Conservation (phyloP, 2,329 filamentous ascomycete genomes). For the Claviceps arundinis region DNA sequence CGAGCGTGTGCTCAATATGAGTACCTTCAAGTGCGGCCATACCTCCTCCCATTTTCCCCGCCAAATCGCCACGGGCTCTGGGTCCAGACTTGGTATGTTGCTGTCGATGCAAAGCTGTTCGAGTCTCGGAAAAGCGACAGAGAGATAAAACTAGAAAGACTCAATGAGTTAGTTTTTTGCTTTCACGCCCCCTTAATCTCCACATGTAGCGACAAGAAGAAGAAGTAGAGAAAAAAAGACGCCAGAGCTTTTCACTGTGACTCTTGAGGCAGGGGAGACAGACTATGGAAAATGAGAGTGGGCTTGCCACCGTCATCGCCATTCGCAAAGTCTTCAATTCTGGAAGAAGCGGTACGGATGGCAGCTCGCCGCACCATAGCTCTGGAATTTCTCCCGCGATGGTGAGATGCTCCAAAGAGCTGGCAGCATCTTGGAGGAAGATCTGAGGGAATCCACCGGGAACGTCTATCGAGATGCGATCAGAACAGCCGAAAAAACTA, state of each 20-base stretch:
- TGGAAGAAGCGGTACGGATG: conserved; percentile 12
- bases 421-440: conserved; percentile 6
- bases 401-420: conserved; percentile 5
- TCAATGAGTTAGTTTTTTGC: not conserved
- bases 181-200: not conserved
- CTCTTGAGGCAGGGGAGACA: not conserved
- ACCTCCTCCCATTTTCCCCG: too few relatives aligned
- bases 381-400: conserved; percentile 11
- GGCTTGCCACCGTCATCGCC: conserved; percentile 8
- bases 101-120: too few relatives aligned
- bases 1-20: too few relatives aligned
- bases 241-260: too few relatives aligned
- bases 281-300: conserved; percentile 2
- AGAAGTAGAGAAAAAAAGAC: too few relatives aligned
- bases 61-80: too few relatives aligned
- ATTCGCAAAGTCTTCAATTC: conserved; percentile 17
- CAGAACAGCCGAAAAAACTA: conserved; percentile 1
- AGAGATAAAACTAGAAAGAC: too few relatives aligned
- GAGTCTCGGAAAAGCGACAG: too few relatives aligned
- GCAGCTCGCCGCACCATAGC: conserved; percentile 7
- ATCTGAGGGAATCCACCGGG: conserved; percentile 3
- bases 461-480: conserved; percentile 2
- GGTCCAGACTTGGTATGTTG: too few relatives aligned
- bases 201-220: too few relatives aligned
- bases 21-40: too few relatives aligned